Percentiles rank a stretch among this genome's conserved stretches.
phyloP scores from a whole-genome alignment of 2,329 filamentous ascomycete genomes.

The Hymenoscyphus repandus region DNA sequence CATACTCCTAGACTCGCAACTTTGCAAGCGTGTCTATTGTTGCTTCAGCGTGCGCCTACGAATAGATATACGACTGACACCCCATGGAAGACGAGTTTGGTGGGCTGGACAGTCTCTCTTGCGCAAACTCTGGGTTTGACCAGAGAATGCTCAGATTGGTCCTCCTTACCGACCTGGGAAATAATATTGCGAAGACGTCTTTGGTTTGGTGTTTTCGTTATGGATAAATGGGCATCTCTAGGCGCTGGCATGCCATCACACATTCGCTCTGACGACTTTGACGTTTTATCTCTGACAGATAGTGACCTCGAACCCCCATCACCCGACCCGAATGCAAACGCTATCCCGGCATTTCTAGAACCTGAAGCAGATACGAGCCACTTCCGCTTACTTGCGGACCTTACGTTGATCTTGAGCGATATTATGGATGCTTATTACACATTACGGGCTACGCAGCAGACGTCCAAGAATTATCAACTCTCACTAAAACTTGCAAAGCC shows the following conservation, averaged over 20 bases:
- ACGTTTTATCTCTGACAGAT: constrained; percentile 26
- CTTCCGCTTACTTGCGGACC: constrained; percentile 27
- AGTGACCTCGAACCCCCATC: constrained; percentile 24
- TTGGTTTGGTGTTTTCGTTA: constrained; percentile 31
- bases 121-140: constrained; percentile 31
- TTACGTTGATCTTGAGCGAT: constrained; percentile 31
- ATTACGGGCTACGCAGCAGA: constrained; percentile 27
- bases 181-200: constrained; percentile 30
- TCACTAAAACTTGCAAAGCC: constrained; percentile 29
- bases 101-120: constrained; percentile 31
- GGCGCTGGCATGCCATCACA: constrained; percentile 33
- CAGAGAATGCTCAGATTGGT: constrained; percentile 30
- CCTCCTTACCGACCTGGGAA: constrained; percentile 30
- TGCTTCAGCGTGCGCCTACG: constrained; percentile 31
- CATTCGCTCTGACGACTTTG: constrained; percentile 28
- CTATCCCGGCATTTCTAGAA: constrained; percentile 19
- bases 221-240: constrained; percentile 34
- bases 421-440: constrained; percentile 32
- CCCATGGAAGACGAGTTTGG: constrained; percentile 31
- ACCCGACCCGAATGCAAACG: constrained; percentile 14
- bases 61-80: constrained; percentile 33
- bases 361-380: constrained; percentile 24
- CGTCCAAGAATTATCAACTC: constrained; percentile 27
- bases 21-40: constrained; percentile 31
- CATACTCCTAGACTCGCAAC: constrained; percentile 32